These are phyloP conservation scores for Tilletia indica DNA, from an alignment of 1,284 basidiomycete genomes.

Conservation along the genomic window DNA sequence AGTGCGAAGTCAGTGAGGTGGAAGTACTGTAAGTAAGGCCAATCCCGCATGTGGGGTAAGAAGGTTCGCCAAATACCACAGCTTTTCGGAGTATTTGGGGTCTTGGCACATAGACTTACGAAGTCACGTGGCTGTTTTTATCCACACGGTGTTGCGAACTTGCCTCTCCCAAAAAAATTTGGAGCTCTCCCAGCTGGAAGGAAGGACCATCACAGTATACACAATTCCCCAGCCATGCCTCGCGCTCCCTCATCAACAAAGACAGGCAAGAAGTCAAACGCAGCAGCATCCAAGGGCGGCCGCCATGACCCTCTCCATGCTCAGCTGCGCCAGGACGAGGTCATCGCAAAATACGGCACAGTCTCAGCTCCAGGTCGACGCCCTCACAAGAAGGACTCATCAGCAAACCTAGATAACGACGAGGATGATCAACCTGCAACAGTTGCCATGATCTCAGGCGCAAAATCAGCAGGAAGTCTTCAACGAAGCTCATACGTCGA, in stretches of 20 bases:
- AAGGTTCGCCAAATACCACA: too few relatives aligned
- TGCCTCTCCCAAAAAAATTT: too few relatives aligned
- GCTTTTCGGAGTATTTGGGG: too few relatives aligned
- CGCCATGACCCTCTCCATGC: conserved; percentile 41
- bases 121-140: too few relatives aligned
- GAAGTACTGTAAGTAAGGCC: too few relatives aligned
- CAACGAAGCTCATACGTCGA: conserved; percentile 38
- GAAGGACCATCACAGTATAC: too few relatives aligned
- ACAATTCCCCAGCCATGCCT: conserved; percentile 26
- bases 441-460: conserved; percentile 35
- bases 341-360: conserved; percentile 36
- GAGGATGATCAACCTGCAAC: conserved; percentile 29
- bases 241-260: conserved; percentile 34
- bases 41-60: too few relatives aligned
- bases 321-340: conserved; percentile 38
- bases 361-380: conserved; percentile 38
- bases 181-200: too few relatives aligned
- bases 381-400: conserved; percentile 24
- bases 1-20: too few relatives aligned
- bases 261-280: conserved; percentile 25
- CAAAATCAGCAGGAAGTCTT: conserved; percentile 29
- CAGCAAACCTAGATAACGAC: conserved; percentile 23
- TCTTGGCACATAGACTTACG: too few relatives aligned
- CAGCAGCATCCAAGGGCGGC: conserved; percentile 15
- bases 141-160: too few relatives aligned